Percentiles rank a stretch among this genome's conserved stretches.
Conservation (phyloP, 345 rosid genomes). For the Pistacia vera region DNA sequence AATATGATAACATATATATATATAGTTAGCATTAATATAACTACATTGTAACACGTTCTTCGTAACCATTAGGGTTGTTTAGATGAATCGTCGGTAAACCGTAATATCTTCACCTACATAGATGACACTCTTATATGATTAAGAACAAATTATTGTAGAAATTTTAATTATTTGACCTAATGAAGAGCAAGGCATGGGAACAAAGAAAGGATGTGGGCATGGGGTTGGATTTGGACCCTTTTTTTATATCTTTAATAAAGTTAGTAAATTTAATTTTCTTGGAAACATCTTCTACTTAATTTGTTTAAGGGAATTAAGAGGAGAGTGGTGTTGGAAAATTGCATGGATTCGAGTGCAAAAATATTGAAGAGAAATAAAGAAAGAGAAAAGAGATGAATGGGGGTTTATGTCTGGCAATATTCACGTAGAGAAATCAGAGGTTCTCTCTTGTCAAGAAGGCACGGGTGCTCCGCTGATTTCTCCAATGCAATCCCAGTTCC, state of each 20-base stretch:
- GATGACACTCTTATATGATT: too few species aligned
- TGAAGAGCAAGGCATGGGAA: conserved; percentile 12
- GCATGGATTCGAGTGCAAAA: conserved; percentile 24
- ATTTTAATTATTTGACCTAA: conserved; percentile 13
- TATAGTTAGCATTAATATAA: too few species aligned
- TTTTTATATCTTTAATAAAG: conserved; percentile 13
- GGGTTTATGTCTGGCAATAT: not conserved
- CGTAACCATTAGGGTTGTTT: too few species aligned
- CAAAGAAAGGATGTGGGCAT: conserved; percentile 15
- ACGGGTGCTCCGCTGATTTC: conserved; percentile 53
- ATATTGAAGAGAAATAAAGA: not conserved
- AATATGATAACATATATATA: too few species aligned
- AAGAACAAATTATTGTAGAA: too few species aligned
- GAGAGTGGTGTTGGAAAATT: not conserved
- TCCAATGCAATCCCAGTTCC: conserved; percentile 48
- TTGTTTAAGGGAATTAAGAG: not conserved
- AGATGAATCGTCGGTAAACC: too few species aligned
- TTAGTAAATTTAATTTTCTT: conserved; percentile 14
- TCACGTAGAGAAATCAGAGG: not conserved
- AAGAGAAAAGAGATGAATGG: not conserved
- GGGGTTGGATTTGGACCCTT: not conserved
- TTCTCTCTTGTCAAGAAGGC: conserved; percentile 35
- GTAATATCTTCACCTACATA: too few species aligned
- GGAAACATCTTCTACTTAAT: conserved; percentile 16
- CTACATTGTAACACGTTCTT: too few species aligned